These are phyloP conservation scores for Cytospora piceae DNA, from an alignment of 2,329 filamentous ascomycete genomes.

Conservation along the genomic window DNA sequence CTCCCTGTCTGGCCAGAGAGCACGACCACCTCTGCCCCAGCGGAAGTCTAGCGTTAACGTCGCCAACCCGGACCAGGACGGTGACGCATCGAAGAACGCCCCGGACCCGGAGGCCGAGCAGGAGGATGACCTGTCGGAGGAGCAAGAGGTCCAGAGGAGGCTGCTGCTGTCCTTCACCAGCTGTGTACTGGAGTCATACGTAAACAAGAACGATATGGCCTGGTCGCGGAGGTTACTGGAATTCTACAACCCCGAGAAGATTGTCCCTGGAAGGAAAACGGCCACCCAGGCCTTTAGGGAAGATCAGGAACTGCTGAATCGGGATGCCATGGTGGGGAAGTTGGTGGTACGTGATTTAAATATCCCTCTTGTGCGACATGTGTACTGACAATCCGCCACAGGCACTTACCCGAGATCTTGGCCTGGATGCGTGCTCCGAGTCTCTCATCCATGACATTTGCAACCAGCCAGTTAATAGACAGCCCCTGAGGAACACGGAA, in stretches of 20 bases:
- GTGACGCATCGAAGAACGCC: constrained; percentile 57
- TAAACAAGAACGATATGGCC: constrained; percentile 62
- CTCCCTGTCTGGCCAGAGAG: constrained; percentile 58
- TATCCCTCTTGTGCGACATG: not conserved
- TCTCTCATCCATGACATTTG: constrained; percentile 52
- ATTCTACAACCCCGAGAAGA: constrained; percentile 65
- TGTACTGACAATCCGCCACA: constrained; percentile 37
- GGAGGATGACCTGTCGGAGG: constrained; percentile 53
- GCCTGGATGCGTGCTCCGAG: constrained; percentile 51
- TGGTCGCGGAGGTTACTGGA: constrained; percentile 71
- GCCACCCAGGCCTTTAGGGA: constrained; percentile 67
- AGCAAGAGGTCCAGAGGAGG: constrained; percentile 64
- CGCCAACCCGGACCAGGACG: constrained; percentile 59
- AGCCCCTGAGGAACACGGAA: constrained; percentile 47
- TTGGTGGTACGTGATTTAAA: constrained; percentile 58
- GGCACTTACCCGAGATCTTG: constrained; percentile 67
- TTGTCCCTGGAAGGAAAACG: constrained; percentile 64
- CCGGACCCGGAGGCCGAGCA: constrained; percentile 66
- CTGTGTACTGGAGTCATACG: constrained; percentile 74
- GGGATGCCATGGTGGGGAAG: constrained; percentile 72
- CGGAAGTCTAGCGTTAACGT: constrained; percentile 61
- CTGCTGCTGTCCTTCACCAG: constrained; percentile 79
- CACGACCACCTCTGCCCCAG: constrained; percentile 62
- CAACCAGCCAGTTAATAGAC: constrained; percentile 45
- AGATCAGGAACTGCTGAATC: constrained; percentile 62